A percentile compares a stretch with the other conserved stretches of the same genome.
Conservation (phyloP, 495 filamentous ascomycete species). For the Aspergillus ostianus region DNA sequence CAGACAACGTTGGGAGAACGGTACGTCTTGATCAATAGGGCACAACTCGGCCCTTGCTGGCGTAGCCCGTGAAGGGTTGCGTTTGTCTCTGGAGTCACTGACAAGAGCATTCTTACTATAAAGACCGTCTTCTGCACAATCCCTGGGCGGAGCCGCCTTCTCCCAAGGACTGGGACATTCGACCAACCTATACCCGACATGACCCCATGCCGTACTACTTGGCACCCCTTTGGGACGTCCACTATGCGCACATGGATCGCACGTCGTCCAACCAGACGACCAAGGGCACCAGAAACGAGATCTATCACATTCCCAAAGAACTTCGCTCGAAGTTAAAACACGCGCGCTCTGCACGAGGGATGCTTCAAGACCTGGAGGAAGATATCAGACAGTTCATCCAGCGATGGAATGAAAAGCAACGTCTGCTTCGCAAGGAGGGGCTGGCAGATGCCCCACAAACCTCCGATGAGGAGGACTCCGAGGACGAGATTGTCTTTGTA, state of each 20-base stretch:
- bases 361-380: conserved; percentile 65
- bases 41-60: too few species aligned
- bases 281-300: conserved; percentile 35
- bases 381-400: conserved; percentile 61
- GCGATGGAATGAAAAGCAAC: conserved; percentile 53
- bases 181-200: conserved; percentile 73
- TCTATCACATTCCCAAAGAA: conserved; percentile 48
- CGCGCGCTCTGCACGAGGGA: conserved; percentile 62
- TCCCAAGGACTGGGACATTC: conserved; percentile 75
- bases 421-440: conserved; percentile 40
- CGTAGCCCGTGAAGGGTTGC: not conserved
- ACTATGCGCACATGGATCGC: conserved; percentile 48
- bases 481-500: conserved; percentile 93
- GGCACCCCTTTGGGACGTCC: conserved; percentile 80
- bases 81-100: conserved; percentile 7
- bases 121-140: conserved; percentile 83
- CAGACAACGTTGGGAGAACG: conserved; percentile 92
- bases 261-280: conserved; percentile 40
- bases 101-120: conserved; percentile 10
- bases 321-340: conserved; percentile 64
- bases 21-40: conserved; percentile 45
- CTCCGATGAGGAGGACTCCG: conserved; percentile 56
- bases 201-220: conserved; percentile 80
- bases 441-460: conserved; percentile 50
- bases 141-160: conserved; percentile 81